Base-by-base conservation (phyloP, 2,329 filamentous ascomycete genomes). In the Zymoseptoria ardabiliae region DNA sequence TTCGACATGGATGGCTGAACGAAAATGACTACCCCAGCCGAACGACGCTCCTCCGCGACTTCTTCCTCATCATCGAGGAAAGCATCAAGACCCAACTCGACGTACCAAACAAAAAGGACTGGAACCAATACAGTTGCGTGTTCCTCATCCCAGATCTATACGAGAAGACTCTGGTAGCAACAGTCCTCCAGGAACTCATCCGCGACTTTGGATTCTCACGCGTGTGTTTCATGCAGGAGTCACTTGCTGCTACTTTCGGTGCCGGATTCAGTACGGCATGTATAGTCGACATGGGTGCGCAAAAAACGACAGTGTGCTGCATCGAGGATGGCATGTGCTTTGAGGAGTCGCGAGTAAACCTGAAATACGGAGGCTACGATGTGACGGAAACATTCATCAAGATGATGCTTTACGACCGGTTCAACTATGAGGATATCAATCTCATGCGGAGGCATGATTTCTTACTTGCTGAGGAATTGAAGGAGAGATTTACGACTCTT, bases 401-500 rank as follows among this genome's bases (percentile, higher is more conserved):
- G 76, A 97, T 97, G 93, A 91, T 97, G 88, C 84, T 99, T 2
- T 91, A 89, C 74, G 92, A 97, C 73, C 89, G 94, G 69, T 97
- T 99, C 68, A 93, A 95, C 4, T 99, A 99, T 72, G 83, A 88
- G 53, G 92, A 97, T 20, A 95, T 99, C 76, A 96, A 99, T 71
- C 80, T 99, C 25, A 87, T 85, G 73, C 84, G 91, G 57, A 85
- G 94, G 53, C 95, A 97, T 70, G 94, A 99, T 72, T 97, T 93
- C 66, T 76, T 97, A 45, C 81, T 99, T 22, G 93, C 93, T 1
- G 94, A 99, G 74, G 94, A 99, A 77, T 79, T 99, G 60, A 99
- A 99, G 79, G 89, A 88, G 67, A 96, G 91, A 72, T 88, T 90
- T 71, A 96, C 91, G 73, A 96, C 91, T 2, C 87, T 97, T 84